These are phyloP conservation scores for Lepidium sativum DNA, from an alignment of 345 rosid genomes.

Conservation along the genomic window DNA sequence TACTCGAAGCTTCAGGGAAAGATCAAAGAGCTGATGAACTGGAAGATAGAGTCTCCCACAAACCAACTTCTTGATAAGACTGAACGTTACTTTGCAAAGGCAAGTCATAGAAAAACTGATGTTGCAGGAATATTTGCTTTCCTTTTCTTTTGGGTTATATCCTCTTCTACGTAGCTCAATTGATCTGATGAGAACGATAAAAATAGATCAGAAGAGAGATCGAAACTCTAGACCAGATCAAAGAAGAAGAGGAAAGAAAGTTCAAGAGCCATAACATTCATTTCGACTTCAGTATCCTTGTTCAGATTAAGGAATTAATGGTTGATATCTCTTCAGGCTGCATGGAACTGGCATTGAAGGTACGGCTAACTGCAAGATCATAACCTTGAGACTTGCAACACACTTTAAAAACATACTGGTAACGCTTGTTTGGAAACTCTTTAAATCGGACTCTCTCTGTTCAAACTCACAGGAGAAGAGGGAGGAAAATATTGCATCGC, in stretches of 20 bases:
- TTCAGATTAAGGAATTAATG: conserved; percentile 58
- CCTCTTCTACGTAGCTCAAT: neutral
- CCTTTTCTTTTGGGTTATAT: neutral
- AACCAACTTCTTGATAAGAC: conserved; percentile 55
- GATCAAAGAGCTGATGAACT: conserved; percentile 45
- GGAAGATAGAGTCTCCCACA: conserved; percentile 60
- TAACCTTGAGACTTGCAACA: neutral
- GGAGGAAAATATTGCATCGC: conserved; percentile 36
- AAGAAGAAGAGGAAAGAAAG: conserved; percentile 66
- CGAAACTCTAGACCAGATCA: conserved; percentile 59
- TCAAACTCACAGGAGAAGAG: conserved; percentile 49
- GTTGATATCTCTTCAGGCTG: conserved; percentile 86
- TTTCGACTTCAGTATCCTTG: conserved; percentile 59
- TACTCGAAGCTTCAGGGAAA: conserved; percentile 46
- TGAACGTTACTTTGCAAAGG: conserved; percentile 78
- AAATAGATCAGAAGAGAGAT: conserved; percentile 66
- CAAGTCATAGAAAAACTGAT: conserved; percentile 8
- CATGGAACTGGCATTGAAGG: conserved; percentile 80
- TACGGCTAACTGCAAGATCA: conserved; percentile 11
- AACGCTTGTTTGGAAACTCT: neutral
- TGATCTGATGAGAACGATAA: neutral
- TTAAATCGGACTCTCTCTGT: neutral
- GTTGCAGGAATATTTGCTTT: neutral
- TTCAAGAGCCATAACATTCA: conserved; percentile 52
- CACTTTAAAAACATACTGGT: neutral